A percentile compares a stretch with the other conserved stretches of the same genome.
phyloP scores from a whole-genome alignment of 2,329 filamentous ascomycete genomes.

The Xylaria sp. region DNA sequence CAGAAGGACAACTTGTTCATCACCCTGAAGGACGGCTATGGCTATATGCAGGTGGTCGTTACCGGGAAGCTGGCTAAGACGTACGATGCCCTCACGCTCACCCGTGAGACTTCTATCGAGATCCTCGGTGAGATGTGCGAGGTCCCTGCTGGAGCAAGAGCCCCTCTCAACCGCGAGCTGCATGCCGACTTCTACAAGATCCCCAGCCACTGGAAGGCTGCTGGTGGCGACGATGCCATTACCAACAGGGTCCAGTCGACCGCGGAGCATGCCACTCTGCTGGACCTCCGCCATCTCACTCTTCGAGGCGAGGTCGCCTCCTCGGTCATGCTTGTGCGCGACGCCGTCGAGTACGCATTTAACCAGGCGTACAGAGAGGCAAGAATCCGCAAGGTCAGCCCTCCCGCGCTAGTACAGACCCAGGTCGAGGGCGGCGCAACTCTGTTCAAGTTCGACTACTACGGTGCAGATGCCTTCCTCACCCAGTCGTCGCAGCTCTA shows the following conservation, averaged over 20 bases:
- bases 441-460: constrained; percentile 87
- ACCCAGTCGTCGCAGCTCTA: constrained; percentile 98
- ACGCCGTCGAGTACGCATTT: constrained; percentile 80
- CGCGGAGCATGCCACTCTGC: constrained; percentile 62
- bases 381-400: constrained; percentile 79
- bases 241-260: constrained; percentile 68
- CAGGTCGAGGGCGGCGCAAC: constrained; percentile 92
- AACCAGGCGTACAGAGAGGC: constrained; percentile 76
- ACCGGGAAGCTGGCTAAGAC: constrained; percentile 81
- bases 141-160: constrained; percentile 76
- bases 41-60: constrained; percentile 79
- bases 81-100: constrained; percentile 86
- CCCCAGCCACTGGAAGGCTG: constrained; percentile 66
- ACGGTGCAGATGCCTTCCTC: constrained; percentile 86
- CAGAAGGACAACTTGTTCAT: constrained; percentile 57
- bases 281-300: constrained; percentile 82
- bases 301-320: constrained; percentile 83
- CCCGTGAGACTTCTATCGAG: constrained; percentile 83
- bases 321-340: constrained; percentile 85
- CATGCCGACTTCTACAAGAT: constrained; percentile 89
- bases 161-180: constrained; percentile 83
- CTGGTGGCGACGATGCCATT: constrained; percentile 86
- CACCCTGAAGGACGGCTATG: constrained; percentile 83
- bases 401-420: constrained; percentile 90
- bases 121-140: constrained; percentile 82